phyloP scores from a whole-genome alignment of 495 filamentous ascomycete genomes.

The Daldinia loculata region DNA sequence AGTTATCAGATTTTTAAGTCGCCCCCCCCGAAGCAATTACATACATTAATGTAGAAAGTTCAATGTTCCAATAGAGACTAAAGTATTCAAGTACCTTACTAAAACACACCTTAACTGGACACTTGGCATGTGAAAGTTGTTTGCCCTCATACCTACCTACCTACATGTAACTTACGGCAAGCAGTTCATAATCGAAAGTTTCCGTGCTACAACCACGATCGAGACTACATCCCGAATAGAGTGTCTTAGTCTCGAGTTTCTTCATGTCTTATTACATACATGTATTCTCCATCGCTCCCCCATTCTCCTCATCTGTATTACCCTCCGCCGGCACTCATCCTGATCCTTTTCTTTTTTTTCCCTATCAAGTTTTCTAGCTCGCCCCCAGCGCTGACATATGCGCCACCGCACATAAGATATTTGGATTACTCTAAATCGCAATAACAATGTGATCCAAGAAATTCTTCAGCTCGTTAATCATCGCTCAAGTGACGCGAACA shows the following conservation, averaged over 20 bases:
- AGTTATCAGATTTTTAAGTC: not conserved
- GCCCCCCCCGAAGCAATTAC: not conserved
- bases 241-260: constrained; percentile 37
- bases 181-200: constrained; percentile 20
- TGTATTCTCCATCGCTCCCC: not conserved
- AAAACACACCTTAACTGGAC: not conserved
- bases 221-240: constrained; percentile 18
- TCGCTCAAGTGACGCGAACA: constrained; percentile 12
- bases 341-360: not conserved
- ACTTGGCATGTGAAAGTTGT: constrained; percentile 30
- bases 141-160: not conserved
- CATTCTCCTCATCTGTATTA: constrained; percentile 24
- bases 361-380: not conserved
- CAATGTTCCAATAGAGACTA: not conserved
- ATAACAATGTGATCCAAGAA: constrained; percentile 27
- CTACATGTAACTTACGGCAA: not conserved
- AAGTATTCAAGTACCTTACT: constrained; percentile 5
- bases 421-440: constrained; percentile 2
- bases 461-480: constrained; percentile 10
- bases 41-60: too few relatives aligned
- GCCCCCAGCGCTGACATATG: constrained; percentile 1
- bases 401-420: constrained; percentile 4
- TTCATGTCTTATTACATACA: constrained; percentile 14
- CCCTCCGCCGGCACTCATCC: constrained; percentile 9
- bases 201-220: constrained; percentile 21